Evolutionary conservation across 2,329 filamentous ascomycete species (phyloP), one percentile per base, ranked within the genome.

Genomic region (Trichoderma gracile): DNA sequence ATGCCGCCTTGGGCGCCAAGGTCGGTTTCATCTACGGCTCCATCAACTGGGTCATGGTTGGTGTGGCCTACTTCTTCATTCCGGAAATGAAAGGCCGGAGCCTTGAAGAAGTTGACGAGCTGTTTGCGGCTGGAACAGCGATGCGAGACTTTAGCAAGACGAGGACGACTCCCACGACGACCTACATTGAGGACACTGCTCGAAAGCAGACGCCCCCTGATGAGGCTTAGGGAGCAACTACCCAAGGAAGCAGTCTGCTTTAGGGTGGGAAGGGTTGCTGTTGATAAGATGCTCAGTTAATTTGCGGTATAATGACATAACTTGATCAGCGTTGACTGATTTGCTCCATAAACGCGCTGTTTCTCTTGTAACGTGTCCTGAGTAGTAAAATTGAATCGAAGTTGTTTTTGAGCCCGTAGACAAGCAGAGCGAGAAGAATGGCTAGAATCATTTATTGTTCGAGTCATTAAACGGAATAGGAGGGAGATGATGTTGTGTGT

Each of bases 81-180:
- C 79, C 79, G 21, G 81, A 83, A 69, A 78, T 80, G 3, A 78
- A 78, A 25, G 78, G 78, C 2, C 64, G 69, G 21, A 71, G 64
- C 1, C 50, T 71, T 10, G 70, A 71, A 46, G 69, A 71, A 40
- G 67, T 71, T 7, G 70, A 71, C n/a, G 66, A 69, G 43, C 49
- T 71, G 7, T 71, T 71, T 42, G 66, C 64, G 1, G 65, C 64
- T 2, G 68, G 69, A 2, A 62, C 63, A 14, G 62, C 69, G 2
- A 46, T 70, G 23, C 65, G 69, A 15, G 63, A 65, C n/a, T 71
- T 70, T 42, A 33, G 55, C 9, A 56, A 64, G 30, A 33, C 10
- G 1, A 14, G 50, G 33, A 59, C 56, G 19, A 53, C 58, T 2
- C 58, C 58, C 3, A 53, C 38, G 9, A n/a, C 58, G 19, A 61